Conservation (phyloP, 148 eudicot genomes). For the Nepenthes mirabilis region DNA sequence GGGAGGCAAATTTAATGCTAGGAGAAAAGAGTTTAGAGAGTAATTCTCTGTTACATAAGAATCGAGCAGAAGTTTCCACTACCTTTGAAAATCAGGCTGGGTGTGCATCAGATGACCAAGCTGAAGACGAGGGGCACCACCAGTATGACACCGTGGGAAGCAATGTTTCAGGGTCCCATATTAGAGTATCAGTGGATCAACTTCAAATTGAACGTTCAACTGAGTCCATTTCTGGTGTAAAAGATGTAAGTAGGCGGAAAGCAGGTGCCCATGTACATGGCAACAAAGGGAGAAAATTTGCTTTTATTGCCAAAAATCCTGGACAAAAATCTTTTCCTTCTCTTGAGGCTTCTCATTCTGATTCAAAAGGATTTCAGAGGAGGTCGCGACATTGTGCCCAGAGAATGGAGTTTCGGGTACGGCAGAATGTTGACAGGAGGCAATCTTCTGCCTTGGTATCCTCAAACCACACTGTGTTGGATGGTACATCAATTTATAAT, state of each 20-base stretch:
- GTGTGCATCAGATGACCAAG: conserved; percentile 15
- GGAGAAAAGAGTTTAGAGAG: conserved; percentile 14
- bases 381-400: conserved; percentile 48
- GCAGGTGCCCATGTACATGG: conserved; percentile 27
- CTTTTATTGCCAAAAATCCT: conserved; percentile 43
- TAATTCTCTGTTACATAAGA: conserved; percentile 13
- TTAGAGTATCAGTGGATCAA: conserved; percentile 22
- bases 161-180: conserved; percentile 13
- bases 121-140: conserved; percentile 17
- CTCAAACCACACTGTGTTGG: conserved; percentile 19
- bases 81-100: conserved; percentile 17
- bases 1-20: conserved; percentile 12
- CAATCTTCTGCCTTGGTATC: conserved; percentile 20
- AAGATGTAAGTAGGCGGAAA: conserved; percentile 27
- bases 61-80: conserved; percentile 18
- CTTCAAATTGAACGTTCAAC: conserved; percentile 18
- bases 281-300: conserved; percentile 40
- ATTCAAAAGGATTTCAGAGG: conserved; percentile 55
- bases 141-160: conserved; percentile 8
- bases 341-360: conserved; percentile 30
- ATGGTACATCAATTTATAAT: conserved; percentile 27
- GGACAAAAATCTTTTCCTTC: conserved; percentile 28
- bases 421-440: conserved; percentile 48
- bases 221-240: conserved; percentile 20
- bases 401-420: conserved; percentile 78